Percentiles rank a stretch among this genome's conserved stretches.
These are phyloP conservation scores for Straminergon stramineum DNA, from an alignment of 225 moss, liverwort and hornwort genomes.

Conservation along the genomic window DNA sequence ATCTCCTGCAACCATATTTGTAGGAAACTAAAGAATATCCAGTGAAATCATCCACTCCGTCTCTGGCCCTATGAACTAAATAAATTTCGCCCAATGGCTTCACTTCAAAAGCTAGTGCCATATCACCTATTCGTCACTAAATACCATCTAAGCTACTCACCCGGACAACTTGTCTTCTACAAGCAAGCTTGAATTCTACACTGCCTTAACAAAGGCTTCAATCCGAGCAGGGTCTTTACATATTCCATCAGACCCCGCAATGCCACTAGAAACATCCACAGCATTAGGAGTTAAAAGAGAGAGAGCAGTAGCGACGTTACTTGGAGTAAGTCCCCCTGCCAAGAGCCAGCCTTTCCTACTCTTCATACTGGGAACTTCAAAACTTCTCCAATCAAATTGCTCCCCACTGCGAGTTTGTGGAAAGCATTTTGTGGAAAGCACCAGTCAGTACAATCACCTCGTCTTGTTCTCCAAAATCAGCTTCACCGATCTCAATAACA, in stretches of 20 bases:
- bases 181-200: no score
- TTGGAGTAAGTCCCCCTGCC: slow-evolving; percentile 71
- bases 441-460: not conserved
- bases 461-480: not conserved
- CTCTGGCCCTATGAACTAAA: no score
- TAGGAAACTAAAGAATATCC: no score
- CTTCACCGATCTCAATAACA: not conserved
- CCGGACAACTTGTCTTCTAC: no score
- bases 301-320: slow-evolving; percentile 60
- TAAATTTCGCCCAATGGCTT: no score
- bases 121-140: no score
- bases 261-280: slow-evolving; percentile 92
- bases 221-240: slow-evolving; percentile 59
- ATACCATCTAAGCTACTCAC: no score
- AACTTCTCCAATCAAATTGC: slow-evolving; percentile 66
- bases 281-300: slow-evolving; percentile 55
- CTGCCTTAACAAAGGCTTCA: no score
- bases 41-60: no score
- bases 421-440: not conserved
- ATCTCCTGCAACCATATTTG: not conserved
- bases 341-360: slow-evolving; percentile 70
- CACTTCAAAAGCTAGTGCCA: no score
- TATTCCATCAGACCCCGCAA: slow-evolving; percentile 63
- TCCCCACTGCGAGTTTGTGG: slow-evolving; percentile 40
- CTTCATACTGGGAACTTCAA: slow-evolving; percentile 47